These are phyloP conservation scores for Mucor piriformis DNA, from an alignment of 371 early-diverging fungal species.

Conservation along the genomic window DNA sequence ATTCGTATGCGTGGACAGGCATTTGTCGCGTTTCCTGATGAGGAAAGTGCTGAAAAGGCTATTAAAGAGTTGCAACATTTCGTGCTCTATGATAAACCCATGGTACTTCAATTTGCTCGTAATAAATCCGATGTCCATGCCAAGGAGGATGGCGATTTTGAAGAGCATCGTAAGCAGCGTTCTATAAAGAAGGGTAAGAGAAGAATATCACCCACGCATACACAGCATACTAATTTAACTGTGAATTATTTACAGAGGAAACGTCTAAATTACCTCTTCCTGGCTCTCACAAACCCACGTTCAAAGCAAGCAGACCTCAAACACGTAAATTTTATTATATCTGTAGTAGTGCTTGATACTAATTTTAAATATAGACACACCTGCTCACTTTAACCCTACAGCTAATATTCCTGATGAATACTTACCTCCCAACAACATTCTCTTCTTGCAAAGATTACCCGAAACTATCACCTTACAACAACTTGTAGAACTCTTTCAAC, in stretches of 20 bases:
- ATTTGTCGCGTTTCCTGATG: slow-evolving; percentile 68
- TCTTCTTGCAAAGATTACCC: slow-evolving; percentile 92
- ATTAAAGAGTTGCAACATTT: slow-evolving; percentile 85
- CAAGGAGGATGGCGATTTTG: slow-evolving; percentile 73
- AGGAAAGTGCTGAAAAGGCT: slow-evolving; percentile 78
- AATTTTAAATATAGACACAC: background rate
- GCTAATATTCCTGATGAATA: slow-evolving; percentile 72
- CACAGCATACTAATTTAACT: background rate
- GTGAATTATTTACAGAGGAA: slow-evolving; percentile 20
- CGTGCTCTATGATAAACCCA: slow-evolving; percentile 76
- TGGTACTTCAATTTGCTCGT: slow-evolving; percentile 87
- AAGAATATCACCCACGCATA: background rate
- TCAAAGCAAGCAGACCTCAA: slow-evolving; percentile 30
- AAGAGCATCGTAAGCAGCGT: slow-evolving; percentile 57
- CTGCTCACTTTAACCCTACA: slow-evolving; percentile 25
- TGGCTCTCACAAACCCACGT: slow-evolving; percentile 48
- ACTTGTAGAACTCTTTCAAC: slow-evolving; percentile 69
- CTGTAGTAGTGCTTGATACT: background rate
- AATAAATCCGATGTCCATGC: slow-evolving; percentile 83
- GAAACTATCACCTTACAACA: slow-evolving; percentile 65
- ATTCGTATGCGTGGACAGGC: slow-evolving; percentile 84
- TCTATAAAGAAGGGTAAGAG: slow-evolving; percentile 48
- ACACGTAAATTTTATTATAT: background rate
- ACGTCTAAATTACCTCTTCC: slow-evolving; percentile 39
- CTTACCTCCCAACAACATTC: slow-evolving; percentile 81